Conservation (phyloP, 257 asterid species). For the Gentiana straminea region DNA sequence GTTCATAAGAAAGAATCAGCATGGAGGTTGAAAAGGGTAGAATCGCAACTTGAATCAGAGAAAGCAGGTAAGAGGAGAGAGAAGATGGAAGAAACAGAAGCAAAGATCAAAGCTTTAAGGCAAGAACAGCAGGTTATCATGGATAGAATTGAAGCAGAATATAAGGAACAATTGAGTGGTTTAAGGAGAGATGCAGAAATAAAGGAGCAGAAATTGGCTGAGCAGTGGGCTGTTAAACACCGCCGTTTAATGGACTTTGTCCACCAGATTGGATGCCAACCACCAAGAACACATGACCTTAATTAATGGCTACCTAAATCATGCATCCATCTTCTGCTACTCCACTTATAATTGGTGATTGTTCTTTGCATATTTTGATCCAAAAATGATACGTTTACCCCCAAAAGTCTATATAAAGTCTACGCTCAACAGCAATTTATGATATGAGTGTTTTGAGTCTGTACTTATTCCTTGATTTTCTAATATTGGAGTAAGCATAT, state of each 20-base stretch:
- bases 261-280: slow-evolving; percentile 58
- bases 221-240: slow-evolving; percentile 88
- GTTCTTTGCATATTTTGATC: background rate
- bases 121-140: slow-evolving; percentile 61
- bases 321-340: background rate
- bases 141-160: slow-evolving; percentile 72
- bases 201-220: slow-evolving; percentile 82
- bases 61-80: slow-evolving; percentile 64
- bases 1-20: slow-evolving; percentile 75
- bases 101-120: slow-evolving; percentile 55
- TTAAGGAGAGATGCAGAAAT: slow-evolving; percentile 79
- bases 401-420: no score
- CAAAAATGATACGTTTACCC: no score
- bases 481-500: no score
- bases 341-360: background rate
- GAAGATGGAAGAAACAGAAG: slow-evolving; percentile 73
- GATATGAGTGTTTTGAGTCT: background rate
- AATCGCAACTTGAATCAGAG: slow-evolving; percentile 77
- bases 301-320: slow-evolving; percentile 1
- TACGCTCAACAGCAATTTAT: no score
- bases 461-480: background rate
- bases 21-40: slow-evolving; percentile 77
- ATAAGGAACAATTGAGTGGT: slow-evolving; percentile 65
- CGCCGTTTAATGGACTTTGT: slow-evolving; percentile 48
- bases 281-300: slow-evolving; percentile 22